Evolutionary conservation across 805 yeast species (phyloP), one percentile per base, ranked within the genome.

Genomic region (Candida koratica): DNA sequence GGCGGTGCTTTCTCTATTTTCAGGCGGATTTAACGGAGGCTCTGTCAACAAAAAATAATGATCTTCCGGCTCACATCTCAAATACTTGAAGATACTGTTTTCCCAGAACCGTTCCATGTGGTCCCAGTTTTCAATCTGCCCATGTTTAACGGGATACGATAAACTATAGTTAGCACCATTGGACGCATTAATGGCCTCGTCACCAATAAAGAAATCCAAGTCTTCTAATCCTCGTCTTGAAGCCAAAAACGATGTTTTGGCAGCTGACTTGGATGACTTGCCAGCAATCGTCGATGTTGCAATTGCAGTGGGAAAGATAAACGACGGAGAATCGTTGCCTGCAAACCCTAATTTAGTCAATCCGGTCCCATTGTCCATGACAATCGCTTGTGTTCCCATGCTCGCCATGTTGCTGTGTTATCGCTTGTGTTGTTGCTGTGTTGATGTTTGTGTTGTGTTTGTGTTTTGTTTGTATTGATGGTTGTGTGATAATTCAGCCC

Each of bases 51-150:
- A 68, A 63, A 93, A 93, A 57, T 86, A 88, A 56, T 93, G 99
- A 63, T 93, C 99, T 61, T 93, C 99, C 11, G 99, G 99, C 64
- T 93, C 98, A 59, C 97, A 87, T 60, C 96, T 79, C 50, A 93
- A 74, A 59, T 93, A 93, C 66, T 93, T 90, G 71, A 93, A 93
- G 54, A 93, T 89, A 31, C 96, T 86, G 53, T 85, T 84, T 56
- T 93, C 97, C 98, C 98, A 93, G 62, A 88, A 90, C 58, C 98
- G 75, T 63, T 93, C 98, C 98, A 93, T 93, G 57, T 93, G 97
- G 66, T 93, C 98, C 98, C 98, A 93, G 61, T 93, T 87, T 61
- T 93, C 98, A 45, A 93, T 84, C 69, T 93, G 98, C 17, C 98
- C 98, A 56, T 93, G 98, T 61, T 88, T 83, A 43, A 93, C 88